Percentiles rank a stretch among this genome's conserved stretches.
Conservation (phyloP, 805 yeast species). For the Candida hungchunana region DNA sequence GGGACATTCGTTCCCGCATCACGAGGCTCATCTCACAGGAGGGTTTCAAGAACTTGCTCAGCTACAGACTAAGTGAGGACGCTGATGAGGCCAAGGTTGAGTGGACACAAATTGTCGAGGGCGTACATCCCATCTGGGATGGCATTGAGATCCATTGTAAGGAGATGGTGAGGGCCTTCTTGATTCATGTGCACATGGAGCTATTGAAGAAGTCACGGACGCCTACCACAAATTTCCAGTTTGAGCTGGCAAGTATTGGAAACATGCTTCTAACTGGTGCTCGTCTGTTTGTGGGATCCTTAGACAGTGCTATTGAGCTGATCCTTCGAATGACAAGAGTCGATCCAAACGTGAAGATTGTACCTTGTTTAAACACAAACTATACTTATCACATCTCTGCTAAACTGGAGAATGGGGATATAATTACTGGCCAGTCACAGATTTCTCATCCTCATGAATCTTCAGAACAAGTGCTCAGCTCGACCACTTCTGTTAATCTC, state of each 20-base stretch:
- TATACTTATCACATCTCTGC: conserved; percentile 88
- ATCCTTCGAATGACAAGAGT: conserved; percentile 61
- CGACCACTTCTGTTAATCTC: conserved; percentile 16
- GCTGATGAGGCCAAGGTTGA: conserved; percentile 53
- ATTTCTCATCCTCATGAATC: conserved; percentile 75
- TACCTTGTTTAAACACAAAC: conserved; percentile 82
- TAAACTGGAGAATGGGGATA: conserved; percentile 56
- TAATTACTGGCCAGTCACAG: conserved; percentile 88
- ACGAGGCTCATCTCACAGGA: conserved; percentile 65
- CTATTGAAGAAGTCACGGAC: conserved; percentile 61
- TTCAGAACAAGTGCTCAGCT: conserved; percentile 8
- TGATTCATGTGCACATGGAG: conserved; percentile 77
- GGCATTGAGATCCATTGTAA: conserved; percentile 52
- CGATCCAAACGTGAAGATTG: conserved; percentile 47
- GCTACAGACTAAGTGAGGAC: conserved; percentile 48
- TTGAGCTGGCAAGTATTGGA: conserved; percentile 79
- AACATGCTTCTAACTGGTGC: conserved; percentile 81
- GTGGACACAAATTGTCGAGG: conserved; percentile 79
- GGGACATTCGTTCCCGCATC: conserved; percentile 81
- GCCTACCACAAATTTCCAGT: conserved; percentile 55
- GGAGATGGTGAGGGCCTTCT: conserved; percentile 71
- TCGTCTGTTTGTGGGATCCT: conserved; percentile 74
- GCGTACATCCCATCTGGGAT: conserved; percentile 67
- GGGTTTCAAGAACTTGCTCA: conserved; percentile 34
- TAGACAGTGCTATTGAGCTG: conserved; percentile 80